Conservation (phyloP, 2,329 filamentous ascomycete species). For the Chalara sp. region DNA sequence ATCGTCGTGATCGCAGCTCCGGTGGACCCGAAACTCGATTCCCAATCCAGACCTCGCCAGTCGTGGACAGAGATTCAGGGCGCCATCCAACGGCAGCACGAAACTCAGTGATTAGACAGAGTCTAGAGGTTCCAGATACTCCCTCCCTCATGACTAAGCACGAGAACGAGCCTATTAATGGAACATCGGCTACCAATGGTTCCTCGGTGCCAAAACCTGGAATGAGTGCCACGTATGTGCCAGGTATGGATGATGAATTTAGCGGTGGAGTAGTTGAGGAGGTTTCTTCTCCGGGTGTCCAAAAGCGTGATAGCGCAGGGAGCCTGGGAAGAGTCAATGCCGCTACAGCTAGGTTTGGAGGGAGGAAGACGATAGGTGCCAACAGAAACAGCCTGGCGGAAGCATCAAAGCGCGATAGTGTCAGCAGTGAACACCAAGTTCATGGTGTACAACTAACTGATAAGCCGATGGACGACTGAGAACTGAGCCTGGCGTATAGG, state of each 20-base stretch:
- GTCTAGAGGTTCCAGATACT: constrained; percentile 67
- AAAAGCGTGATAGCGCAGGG: constrained; percentile 49
- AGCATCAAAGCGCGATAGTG: constrained; percentile 21
- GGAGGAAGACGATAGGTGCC: constrained; percentile 26
- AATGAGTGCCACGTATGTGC: constrained; percentile 25
- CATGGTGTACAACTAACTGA: constrained; percentile 62
- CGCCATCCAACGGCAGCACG: constrained; percentile 27
- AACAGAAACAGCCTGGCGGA: constrained; percentile 26
- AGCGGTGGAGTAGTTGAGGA: constrained; percentile 6
- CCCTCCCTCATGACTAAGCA: constrained; percentile 11
- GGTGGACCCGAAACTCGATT: constrained; percentile 72
- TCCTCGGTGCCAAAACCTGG: constrained; percentile 3
- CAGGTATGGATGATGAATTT: constrained; percentile 19
- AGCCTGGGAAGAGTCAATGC: constrained; percentile 50
- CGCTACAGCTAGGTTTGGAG: constrained; percentile 44
- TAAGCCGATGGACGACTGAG: constrained; percentile 71
- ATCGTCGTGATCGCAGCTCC: constrained; percentile 76
- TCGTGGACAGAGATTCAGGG: constrained; percentile 40
- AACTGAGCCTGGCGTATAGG: not conserved
- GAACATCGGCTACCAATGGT: constrained; percentile 19
- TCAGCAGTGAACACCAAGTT: constrained; percentile 26
- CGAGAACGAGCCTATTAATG: constrained; percentile 12
- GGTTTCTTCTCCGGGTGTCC: constrained; percentile 28
- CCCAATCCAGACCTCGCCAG: constrained; percentile 67
- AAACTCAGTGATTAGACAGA: constrained; percentile 42